Conservation (phyloP, 1,139 yeast species). For the Geotrichum restrictum region DNA sequence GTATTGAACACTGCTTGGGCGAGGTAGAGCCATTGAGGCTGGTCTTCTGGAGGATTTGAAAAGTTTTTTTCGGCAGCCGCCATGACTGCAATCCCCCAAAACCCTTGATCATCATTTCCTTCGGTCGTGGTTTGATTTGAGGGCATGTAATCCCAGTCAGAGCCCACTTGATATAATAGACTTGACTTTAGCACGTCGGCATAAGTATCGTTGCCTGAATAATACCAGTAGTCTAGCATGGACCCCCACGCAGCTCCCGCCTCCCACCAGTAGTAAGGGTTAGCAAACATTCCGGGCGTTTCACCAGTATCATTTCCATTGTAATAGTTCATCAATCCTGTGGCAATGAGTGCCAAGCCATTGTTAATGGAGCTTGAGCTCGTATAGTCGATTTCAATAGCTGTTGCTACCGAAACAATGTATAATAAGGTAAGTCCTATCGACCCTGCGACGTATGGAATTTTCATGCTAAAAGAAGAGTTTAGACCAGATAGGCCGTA, state of each 20-base stretch:
- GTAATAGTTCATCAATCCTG: constrained; percentile 70
- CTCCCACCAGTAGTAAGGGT: constrained; percentile 92
- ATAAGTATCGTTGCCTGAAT: constrained; percentile 60
- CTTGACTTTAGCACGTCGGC: constrained; percentile 55
- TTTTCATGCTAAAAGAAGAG: too few species aligned
- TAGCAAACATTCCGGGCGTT: constrained; percentile 69
- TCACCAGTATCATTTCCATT: constrained; percentile 52
- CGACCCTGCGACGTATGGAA: too few species aligned
- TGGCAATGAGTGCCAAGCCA: constrained; percentile 54
- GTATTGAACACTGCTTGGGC: constrained; percentile 84
- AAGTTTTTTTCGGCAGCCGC: constrained; percentile 80
- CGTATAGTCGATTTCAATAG: constrained; percentile 25
- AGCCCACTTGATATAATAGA: constrained; percentile 62
- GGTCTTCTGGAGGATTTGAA: constrained; percentile 52
- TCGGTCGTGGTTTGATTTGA: constrained; percentile 69
- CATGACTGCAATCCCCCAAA: constrained; percentile 84
- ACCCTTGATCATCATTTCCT: constrained; percentile 91
- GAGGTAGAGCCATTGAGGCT: constrained; percentile 64
- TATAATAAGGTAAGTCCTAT: too few species aligned
- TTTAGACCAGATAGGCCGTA: too few species aligned
- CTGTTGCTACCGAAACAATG: neutral
- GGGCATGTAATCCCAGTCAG: constrained; percentile 69
- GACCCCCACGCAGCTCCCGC: constrained; percentile 91
- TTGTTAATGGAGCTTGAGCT: constrained; percentile 29
- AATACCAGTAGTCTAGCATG: constrained; percentile 60